phyloP scores from a whole-genome alignment of 2,329 filamentous ascomycete species.

The Clarireedia paspali region DNA sequence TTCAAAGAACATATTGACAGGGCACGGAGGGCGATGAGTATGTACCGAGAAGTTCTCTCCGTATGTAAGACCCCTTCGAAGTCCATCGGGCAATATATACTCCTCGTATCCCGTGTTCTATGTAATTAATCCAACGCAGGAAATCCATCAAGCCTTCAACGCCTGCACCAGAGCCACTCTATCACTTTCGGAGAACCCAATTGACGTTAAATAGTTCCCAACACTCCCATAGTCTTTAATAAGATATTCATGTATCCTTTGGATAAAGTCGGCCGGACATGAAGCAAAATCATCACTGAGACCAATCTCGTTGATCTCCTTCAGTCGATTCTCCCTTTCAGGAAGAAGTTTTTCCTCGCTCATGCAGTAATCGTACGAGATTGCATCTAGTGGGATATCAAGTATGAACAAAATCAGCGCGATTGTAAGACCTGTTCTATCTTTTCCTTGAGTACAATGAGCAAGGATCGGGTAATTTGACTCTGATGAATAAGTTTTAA shows the following conservation, averaged over 20 bases:
- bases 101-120: too few relatives aligned
- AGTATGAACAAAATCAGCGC: constrained; percentile 61
- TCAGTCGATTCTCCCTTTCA: constrained; percentile 55
- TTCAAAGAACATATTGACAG: too few relatives aligned
- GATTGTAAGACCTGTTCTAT: constrained; percentile 68
- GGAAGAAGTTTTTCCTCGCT: constrained; percentile 53
- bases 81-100: too few relatives aligned
- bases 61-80: too few relatives aligned
- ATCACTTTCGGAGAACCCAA: constrained; percentile 45
- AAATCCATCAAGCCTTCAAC: not conserved
- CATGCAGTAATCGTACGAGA: constrained; percentile 64
- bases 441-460: constrained; percentile 87
- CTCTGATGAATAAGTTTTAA: constrained; percentile 40
- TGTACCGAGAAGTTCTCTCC: too few relatives aligned
- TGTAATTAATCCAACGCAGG: too few relatives aligned
- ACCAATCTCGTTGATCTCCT: constrained; percentile 64
- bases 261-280: constrained; percentile 59
- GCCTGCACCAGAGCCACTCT: constrained; percentile 10
- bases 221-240: constrained; percentile 57
- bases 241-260: constrained; percentile 49
- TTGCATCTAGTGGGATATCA: constrained; percentile 46
- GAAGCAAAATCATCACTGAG: constrained; percentile 65
- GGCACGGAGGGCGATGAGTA: too few relatives aligned
- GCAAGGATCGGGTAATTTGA: constrained; percentile 57
- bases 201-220: constrained; percentile 53